Evolutionary conservation across 2,329 filamentous ascomycete genomes (phyloP).

Genomic region (Colletotrichum zoysiae): DNA sequence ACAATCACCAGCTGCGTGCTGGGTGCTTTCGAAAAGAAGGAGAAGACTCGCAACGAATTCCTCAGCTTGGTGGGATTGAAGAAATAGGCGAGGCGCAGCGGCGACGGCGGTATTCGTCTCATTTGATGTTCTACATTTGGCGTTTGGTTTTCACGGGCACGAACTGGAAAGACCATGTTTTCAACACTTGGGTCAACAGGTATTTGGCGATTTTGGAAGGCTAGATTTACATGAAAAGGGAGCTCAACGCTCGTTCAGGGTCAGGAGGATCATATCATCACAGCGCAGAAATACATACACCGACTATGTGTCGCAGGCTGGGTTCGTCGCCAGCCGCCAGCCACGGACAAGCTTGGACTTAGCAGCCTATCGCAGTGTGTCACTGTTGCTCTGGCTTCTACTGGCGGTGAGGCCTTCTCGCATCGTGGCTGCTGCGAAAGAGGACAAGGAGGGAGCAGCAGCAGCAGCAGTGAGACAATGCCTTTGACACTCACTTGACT

Average conservation of each 20-base stretch:
- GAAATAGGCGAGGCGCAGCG: constrained; percentile 16
- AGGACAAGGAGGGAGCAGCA: neutral
- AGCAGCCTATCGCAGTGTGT: constrained; percentile 11
- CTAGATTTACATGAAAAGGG: constrained; percentile 40
- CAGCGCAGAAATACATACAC: constrained; percentile 17
- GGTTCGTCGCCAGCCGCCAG: constrained; percentile 9
- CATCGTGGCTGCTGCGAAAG: neutral
- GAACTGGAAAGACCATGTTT: constrained; percentile 41
- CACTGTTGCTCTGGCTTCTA: constrained; percentile 2
- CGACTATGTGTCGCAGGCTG: constrained; percentile 11
- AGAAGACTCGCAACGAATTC: constrained; percentile 96
- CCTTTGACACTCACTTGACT: neutral
- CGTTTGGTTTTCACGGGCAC: constrained; percentile 33
- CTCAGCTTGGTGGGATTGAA: constrained; percentile 81
- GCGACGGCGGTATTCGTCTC: neutral
- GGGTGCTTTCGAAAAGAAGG: constrained; percentile 92
- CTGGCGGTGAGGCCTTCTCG: constrained; percentile 23
- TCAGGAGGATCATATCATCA: neutral
- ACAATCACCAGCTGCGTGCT: constrained; percentile 98
- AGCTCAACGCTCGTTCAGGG: constrained; percentile 42
- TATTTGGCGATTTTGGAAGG: constrained; percentile 34
- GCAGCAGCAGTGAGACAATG: constrained; percentile 5
- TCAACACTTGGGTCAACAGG: constrained; percentile 44
- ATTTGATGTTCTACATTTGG: constrained; percentile 33
- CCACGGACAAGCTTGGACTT: constrained; percentile 3